Evolutionary conservation across 2,329 filamentous ascomycete species (phyloP).

Genomic region (Ascosphaera pollenicola): DNA sequence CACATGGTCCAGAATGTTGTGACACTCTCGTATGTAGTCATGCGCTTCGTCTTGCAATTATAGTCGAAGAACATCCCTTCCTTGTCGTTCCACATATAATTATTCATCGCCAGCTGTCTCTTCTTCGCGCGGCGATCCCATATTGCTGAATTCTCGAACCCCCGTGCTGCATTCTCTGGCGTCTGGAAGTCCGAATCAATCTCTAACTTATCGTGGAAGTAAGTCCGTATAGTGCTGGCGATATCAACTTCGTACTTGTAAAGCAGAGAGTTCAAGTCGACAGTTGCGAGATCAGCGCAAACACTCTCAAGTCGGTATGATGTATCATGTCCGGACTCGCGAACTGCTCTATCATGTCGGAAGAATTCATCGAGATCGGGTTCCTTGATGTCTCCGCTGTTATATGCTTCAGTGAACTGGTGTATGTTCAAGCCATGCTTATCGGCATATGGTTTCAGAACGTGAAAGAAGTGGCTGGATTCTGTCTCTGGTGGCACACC

Average conservation of each 20-base stretch:
- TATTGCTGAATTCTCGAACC: constrained; percentile 57
- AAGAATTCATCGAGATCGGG: constrained; percentile 91
- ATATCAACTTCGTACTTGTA: constrained; percentile 98
- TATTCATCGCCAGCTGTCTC: constrained; percentile 70
- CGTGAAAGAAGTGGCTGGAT: constrained; percentile 63
- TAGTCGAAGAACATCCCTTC: constrained; percentile 98
- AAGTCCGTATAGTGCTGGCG: constrained; percentile 57
- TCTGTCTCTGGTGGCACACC: constrained; percentile 88
- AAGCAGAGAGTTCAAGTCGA: constrained; percentile 81
- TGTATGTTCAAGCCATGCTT: constrained; percentile 66
- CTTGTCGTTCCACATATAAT: constrained; percentile 79
- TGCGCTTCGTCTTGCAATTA: constrained; percentile 60
- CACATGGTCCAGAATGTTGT: constrained; percentile 97
- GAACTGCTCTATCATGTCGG: constrained; percentile 80
- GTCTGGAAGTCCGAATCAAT: constrained; percentile 67
- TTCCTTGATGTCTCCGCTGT: constrained; percentile 51
- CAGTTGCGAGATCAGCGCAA: constrained; percentile 72
- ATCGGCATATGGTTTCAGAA: constrained; percentile 59
- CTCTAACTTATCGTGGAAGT: constrained; percentile 64
- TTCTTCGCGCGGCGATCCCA: constrained; percentile 82
- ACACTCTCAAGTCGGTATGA: constrained; percentile 79
- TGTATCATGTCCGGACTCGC: constrained; percentile 93
- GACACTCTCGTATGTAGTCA: constrained; percentile 66
- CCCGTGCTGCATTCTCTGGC: constrained; percentile 38
- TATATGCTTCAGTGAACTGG: constrained; percentile 78